Percentiles rank a stretch among this genome's conserved stretches.
These are phyloP conservation scores for Fusarium euwallaceae DNA, from an alignment of 2,329 filamentous ascomycete species.

Conservation along the genomic window DNA sequence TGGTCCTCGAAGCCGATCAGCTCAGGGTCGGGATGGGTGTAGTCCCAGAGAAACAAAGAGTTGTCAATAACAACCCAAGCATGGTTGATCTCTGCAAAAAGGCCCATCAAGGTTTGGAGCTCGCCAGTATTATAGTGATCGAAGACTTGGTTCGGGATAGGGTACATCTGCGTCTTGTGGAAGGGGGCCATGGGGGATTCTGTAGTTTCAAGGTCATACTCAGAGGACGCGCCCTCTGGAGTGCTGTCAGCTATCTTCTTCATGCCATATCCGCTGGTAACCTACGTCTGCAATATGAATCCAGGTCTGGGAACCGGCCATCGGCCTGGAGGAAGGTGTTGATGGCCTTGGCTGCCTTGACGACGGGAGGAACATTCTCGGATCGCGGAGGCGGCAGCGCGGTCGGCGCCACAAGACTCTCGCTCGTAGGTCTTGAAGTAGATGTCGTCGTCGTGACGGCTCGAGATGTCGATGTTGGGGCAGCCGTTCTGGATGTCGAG, in stretches of 20 bases:
- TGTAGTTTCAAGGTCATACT: conserved; percentile 83
- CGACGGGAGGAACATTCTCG: conserved; percentile 73
- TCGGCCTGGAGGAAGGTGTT: conserved; percentile 83
- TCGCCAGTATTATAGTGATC: conserved; percentile 91
- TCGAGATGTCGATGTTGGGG: conserved; percentile 38
- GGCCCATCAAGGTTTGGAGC: conserved; percentile 91
- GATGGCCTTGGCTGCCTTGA: conserved; percentile 85
- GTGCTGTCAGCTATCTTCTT: conserved; percentile 43
- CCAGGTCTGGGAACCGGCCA: conserved; percentile 86
- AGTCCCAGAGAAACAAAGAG: conserved; percentile 97
- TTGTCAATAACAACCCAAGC: conserved; percentile 98
- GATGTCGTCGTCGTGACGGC: conserved; percentile 42
- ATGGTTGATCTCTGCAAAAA: conserved; percentile 95
- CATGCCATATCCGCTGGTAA: conserved; percentile 36
- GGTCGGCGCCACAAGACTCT: conserved; percentile 49
- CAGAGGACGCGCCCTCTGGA: conserved; percentile 87
- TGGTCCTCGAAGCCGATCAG: conserved; percentile 94
- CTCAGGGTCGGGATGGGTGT: conserved; percentile 91
- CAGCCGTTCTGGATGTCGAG: conserved; percentile 33
- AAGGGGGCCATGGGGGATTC: conserved; percentile 87
- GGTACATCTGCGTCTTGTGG: conserved; percentile 86
- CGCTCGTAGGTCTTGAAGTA: conserved; percentile 41
- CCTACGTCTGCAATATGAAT: conserved; percentile 90
- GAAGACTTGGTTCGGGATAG: conserved; percentile 92
- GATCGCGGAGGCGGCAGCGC: conserved; percentile 60